phyloP scores from a whole-genome alignment of 73 alveolate genomes.

The Stentor coeruleus region DNA sequence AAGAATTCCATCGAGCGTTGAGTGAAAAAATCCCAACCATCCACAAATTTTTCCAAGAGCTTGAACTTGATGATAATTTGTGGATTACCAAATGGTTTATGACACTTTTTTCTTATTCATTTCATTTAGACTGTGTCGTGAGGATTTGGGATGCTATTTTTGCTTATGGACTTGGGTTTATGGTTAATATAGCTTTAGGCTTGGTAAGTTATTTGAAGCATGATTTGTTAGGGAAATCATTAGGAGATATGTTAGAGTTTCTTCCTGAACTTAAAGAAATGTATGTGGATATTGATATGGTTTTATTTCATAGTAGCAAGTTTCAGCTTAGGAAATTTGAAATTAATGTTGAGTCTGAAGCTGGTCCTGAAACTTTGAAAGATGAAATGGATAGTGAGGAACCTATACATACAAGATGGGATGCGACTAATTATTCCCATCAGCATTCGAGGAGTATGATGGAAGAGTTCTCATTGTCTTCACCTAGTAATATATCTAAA shows the following conservation, averaged over 20 bases:
- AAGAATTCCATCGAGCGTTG: conserved; percentile 37
- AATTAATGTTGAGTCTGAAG: neutral
- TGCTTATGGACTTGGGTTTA: conserved; percentile 38
- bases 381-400: neutral
- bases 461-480: neutral
- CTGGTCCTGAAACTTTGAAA: neutral
- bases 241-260: neutral
- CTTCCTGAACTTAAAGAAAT: neutral
- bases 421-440: neutral
- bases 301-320: neutral
- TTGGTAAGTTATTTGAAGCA: neutral
- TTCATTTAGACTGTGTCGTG: conserved; percentile 44
- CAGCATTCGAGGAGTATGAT: neutral
- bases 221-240: neutral
- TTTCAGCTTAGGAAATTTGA: neutral
- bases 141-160: conserved; percentile 60
- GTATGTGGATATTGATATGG: neutral
- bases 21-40: conserved; percentile 41
- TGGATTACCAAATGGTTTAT: conserved; percentile 56
- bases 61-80: conserved; percentile 36
- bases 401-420: conserved; percentile 16
- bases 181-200: conserved; percentile 23
- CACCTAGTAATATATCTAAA: neutral
- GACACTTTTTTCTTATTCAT: conserved; percentile 49
- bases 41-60: conserved; percentile 36